These are phyloP conservation scores for Thalassiosira livingstoniorum DNA, from an alignment of 352 stramenopile species.

Conservation along the genomic window DNA sequence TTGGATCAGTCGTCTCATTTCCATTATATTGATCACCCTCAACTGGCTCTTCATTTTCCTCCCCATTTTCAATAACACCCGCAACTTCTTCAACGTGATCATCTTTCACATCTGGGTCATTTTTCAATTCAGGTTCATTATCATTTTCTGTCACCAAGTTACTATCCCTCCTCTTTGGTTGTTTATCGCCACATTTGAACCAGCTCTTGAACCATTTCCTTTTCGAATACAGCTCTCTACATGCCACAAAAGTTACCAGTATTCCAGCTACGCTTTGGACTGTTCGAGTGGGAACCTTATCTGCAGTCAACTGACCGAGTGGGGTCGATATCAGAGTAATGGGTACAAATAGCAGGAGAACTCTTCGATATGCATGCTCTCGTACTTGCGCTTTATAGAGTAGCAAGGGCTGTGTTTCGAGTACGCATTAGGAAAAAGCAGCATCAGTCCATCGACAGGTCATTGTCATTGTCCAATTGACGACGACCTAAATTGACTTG, in stretches of 20 bases:
- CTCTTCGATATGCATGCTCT: slow-evolving; percentile 24
- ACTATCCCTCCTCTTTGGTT: not conserved
- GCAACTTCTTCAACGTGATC: not conserved
- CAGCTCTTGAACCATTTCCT: slow-evolving; percentile 9
- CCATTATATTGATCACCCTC: not conserved
- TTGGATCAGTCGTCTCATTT: not conserved
- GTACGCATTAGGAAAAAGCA: too few relatives aligned
- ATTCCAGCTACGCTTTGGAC: slow-evolving; percentile 31
- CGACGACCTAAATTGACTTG: too few relatives aligned
- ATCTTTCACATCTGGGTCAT: not conserved
- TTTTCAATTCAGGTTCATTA: not conserved
- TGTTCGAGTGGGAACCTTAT: slow-evolving; percentile 7
- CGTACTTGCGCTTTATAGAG: slow-evolving; percentile 14
- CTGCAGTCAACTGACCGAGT: slow-evolving; percentile 29
- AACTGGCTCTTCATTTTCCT: not conserved
- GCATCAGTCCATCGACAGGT: too few relatives aligned
- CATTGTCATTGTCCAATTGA: too few relatives aligned
- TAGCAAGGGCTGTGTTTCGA: slow-evolving; percentile 34
- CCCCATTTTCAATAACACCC: not conserved
- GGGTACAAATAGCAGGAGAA: slow-evolving; percentile 34
- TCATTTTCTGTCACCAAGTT: too few relatives aligned
- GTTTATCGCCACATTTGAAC: not conserved
- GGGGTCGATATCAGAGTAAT: slow-evolving; percentile 38
- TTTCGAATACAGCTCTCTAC: slow-evolving; percentile 25
- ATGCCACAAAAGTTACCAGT: slow-evolving; percentile 35